phyloP scores from a whole-genome alignment of 257 asterid species.

The Paulownia fortunei region DNA sequence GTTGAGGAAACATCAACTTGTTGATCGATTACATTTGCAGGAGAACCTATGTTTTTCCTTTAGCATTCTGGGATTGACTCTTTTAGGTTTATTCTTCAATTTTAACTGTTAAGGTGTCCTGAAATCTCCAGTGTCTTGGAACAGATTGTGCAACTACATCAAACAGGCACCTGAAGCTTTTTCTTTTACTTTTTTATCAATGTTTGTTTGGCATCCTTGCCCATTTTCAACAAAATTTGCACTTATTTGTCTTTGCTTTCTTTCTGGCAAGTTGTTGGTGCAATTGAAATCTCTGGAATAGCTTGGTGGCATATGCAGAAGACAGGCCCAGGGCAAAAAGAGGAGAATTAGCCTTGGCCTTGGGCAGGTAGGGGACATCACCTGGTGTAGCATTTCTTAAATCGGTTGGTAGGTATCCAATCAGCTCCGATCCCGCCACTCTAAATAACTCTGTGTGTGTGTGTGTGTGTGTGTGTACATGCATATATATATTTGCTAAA shows the following conservation, averaged over 20 bases:
- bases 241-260: neutral
- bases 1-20: neutral
- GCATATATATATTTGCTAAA: too few relatives aligned
- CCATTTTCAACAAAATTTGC: neutral
- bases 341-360: neutral
- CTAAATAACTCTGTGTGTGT: too few relatives aligned
- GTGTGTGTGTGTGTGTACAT: too few relatives aligned
- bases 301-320: too few relatives aligned
- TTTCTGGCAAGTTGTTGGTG: neutral
- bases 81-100: neutral
- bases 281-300: neutral
- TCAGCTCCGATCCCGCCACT: too few relatives aligned
- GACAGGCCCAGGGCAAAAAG: too few relatives aligned
- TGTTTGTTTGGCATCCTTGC: neutral
- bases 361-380: too few relatives aligned
- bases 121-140: neutral
- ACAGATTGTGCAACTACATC: neutral
- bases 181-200: too few relatives aligned
- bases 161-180: neutral
- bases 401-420: too few relatives aligned
- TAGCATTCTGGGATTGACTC: neutral
- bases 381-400: too few relatives aligned
- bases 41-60: neutral
- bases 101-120: neutral
- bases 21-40: neutral